Percentiles rank a stretch among this genome's conserved stretches.
phyloP scores from a whole-genome alignment of 208 protist species.

The Acanthamoeba polyphaga region DNA sequence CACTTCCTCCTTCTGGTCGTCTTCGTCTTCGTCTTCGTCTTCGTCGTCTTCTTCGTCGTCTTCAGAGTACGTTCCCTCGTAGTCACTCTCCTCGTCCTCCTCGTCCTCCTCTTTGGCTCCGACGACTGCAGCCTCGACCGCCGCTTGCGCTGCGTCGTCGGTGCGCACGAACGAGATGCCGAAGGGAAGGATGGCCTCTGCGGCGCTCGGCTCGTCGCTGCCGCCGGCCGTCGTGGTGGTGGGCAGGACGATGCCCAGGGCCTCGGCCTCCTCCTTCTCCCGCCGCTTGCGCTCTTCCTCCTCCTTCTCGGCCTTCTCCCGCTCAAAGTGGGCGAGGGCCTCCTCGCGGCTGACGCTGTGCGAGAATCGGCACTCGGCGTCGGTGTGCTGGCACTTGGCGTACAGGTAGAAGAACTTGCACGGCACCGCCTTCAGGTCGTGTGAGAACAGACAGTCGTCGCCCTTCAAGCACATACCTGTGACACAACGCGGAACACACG shows the following conservation, averaged over 20 bases:
- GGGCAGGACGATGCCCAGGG: background rate
- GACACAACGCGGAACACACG: background rate
- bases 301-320: background rate
- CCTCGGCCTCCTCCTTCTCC: conserved; percentile 5
- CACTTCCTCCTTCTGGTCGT: conserved; percentile 5
- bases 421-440: conserved; percentile 41
- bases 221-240: background rate
- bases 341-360: conserved; percentile 11
- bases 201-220: background rate
- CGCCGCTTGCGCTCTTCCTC: background rate
- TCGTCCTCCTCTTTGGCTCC: background rate
- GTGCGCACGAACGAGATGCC: conserved; percentile 3
- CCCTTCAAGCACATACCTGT: conserved; percentile 33
- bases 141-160: background rate
- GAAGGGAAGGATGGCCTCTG: background rate
- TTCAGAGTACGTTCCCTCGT: background rate
- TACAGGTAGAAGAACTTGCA: conserved; percentile 67
- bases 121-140: background rate
- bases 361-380: conserved; percentile 50
- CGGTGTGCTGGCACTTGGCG: conserved; percentile 8
- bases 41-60: background rate
- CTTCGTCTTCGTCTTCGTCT: background rate
- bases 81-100: background rate
- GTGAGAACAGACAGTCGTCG: conserved; percentile 40
- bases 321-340: conserved; percentile 16